phyloP scores from a whole-genome alignment of 768 basidiomycete genomes.

The Trametes meyenii region DNA sequence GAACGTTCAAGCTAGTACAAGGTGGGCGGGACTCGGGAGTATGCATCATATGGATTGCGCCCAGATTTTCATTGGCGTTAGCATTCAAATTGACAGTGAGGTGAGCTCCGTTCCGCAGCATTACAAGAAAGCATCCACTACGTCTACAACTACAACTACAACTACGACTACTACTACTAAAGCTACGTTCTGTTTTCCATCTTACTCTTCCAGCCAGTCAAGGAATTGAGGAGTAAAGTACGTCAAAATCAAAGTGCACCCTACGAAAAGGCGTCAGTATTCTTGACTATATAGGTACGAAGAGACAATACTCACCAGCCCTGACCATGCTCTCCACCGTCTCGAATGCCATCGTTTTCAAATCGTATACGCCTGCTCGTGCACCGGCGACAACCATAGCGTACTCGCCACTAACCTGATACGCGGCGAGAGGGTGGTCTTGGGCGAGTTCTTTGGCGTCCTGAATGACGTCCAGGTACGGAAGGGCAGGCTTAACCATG shows the following conservation, averaged over 20 bases:
- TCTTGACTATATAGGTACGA: background rate
- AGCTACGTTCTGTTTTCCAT: background rate
- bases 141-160: background rate
- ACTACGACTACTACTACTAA: background rate
- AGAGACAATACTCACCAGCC: slow-evolving; percentile 66
- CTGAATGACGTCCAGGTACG: slow-evolving; percentile 95
- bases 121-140: slow-evolving; percentile 3
- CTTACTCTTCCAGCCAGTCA: slow-evolving; percentile 66
- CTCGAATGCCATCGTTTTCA: slow-evolving; percentile 94
- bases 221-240: slow-evolving; percentile 98
- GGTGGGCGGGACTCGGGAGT: too few species aligned
- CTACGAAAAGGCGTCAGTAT: slow-evolving; percentile 39
- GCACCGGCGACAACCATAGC: slow-evolving; percentile 98
- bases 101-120: background rate
- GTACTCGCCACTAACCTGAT: slow-evolving; percentile 97
- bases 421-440: slow-evolving; percentile 93
- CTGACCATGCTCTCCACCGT: slow-evolving; percentile 88
- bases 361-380: slow-evolving; percentile 87
- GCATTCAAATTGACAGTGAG: too few species aligned
- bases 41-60: too few species aligned
- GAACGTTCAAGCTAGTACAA: background rate
- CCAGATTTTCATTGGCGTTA: too few species aligned
- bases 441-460: slow-evolving; percentile 82
- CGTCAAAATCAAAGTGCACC: slow-evolving; percentile 85
- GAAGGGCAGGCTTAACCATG: slow-evolving; percentile 97